Base-by-base conservation (phyloP, 345 rosid genomes). In the Aethionema arabicum region DNA sequence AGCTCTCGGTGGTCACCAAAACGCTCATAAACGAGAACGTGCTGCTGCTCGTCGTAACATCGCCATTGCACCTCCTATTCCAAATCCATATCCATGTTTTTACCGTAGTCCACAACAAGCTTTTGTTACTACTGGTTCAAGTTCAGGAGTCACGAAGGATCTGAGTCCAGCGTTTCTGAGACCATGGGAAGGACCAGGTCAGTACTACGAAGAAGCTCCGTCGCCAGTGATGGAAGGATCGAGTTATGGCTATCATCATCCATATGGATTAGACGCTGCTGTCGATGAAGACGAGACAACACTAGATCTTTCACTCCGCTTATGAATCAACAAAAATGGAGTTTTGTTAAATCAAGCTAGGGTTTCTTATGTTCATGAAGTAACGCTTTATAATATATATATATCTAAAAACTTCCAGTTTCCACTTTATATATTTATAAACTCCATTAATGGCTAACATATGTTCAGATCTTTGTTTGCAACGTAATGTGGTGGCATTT, bases 1-100 rank as follows among this genome's bases (percentile, higher is more conserved):
- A 73, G 98, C 98, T 45, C 92, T 91, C 29, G 98, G 98, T 7
- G 96, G 98, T 69, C 98, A 91, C 79, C 98, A 91, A 33, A 91
- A 88, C 77, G 98, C 96, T 8, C 98, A 91, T 85, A 88, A 86
- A 74, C 82, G 96, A 5, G 98, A 91, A 77, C 74, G 98, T 63
- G 98, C 98, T 9, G 95, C 96, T 3, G 81, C 85, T 58, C 84
- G 91, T 7, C 73, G 88, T 31, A 81, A 77, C 77, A 54, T 69
- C 61, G 56, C 65, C 42, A 52, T 66, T 12, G 2, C 44, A 13
- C 13, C 70, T 7, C 48, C 47, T 13, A 48, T 75, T 55, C 11
- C 50, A 15, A 67, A 50, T 53, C 58, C 75, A 3, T 51, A 43
- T 31, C 70, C 70, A 6, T 71, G 61, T 2, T 58, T 36, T 27